Percentiles rank a stretch among this genome's conserved stretches.
Evolutionary conservation across 306 rosid species (phyloP).

Genomic region (Vachellia pachyceras): DNA sequence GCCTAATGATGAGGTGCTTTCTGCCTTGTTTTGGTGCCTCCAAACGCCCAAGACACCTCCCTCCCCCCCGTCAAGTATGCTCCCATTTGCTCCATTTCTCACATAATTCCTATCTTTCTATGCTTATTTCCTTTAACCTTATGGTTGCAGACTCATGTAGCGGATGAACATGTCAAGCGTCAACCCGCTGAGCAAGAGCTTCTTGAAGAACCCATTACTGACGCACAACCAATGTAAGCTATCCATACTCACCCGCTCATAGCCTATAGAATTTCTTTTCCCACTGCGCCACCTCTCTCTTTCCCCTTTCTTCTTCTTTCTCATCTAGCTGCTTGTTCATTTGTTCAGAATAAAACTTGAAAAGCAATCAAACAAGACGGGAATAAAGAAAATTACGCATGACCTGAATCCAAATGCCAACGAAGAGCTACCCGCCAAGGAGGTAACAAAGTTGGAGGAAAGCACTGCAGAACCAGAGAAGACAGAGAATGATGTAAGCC

Average conservation of each 20-base stretch:
- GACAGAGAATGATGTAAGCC: slow-evolving; percentile 31
- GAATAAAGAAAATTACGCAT: too few relatives aligned
- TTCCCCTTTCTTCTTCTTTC: too few relatives aligned
- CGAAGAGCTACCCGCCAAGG: slow-evolving; percentile 32
- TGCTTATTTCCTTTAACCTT: not conserved
- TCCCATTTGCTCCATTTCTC: not conserved
- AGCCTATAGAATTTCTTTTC: not conserved
- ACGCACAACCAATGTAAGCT: slow-evolving; percentile 57
- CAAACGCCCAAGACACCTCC: slow-evolving; percentile 44
- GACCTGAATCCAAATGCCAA: slow-evolving; percentile 34
- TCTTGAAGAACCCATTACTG: slow-evolving; percentile 30
- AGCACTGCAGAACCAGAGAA: slow-evolving; percentile 30
- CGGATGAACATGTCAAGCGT: slow-evolving; percentile 40
- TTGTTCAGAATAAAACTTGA: slow-evolving; percentile 48
- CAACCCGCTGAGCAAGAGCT: slow-evolving; percentile 38
- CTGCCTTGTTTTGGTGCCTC: slow-evolving; percentile 50
- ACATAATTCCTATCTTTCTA: not conserved
- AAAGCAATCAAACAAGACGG: not conserved
- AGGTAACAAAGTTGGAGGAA: slow-evolving; percentile 30
- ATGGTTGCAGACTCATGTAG: slow-evolving; percentile 41
- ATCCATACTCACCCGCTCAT: not conserved
- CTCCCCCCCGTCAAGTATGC: slow-evolving; percentile 40
- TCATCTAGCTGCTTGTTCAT: not conserved
- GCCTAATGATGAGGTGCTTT: slow-evolving; percentile 67
- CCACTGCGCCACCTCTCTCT: not conserved